phyloP scores from a whole-genome alignment of 176 grass and related monocot genomes.

The Zoysia japonica region DNA sequence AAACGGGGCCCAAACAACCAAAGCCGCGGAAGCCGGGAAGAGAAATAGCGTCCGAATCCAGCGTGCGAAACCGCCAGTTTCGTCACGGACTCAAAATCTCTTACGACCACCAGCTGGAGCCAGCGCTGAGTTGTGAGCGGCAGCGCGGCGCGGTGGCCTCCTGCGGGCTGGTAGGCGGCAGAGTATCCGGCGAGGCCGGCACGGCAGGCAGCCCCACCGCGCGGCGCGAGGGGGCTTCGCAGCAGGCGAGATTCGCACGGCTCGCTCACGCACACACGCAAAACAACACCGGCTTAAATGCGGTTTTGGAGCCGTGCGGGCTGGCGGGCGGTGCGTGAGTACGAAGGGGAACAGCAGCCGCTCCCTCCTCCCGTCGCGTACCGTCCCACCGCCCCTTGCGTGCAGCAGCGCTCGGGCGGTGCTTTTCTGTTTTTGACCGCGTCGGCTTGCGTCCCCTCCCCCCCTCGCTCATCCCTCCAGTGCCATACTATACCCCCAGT shows the following conservation, averaged over 20 bases:
- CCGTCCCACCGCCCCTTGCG: neutral
- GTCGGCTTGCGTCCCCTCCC: constrained; percentile 3
- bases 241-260: constrained; percentile 37
- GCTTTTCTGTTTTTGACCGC: constrained; percentile 62
- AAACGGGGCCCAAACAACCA: neutral
- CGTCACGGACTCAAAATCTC: neutral
- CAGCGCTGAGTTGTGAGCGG: neutral
- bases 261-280: constrained; percentile 39
- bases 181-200: neutral
- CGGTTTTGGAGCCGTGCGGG: constrained; percentile 53
- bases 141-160: neutral
- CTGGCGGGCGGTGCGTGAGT: neutral
- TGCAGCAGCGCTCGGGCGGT: neutral
- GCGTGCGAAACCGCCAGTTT: neutral
- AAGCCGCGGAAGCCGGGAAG: neutral
- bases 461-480: neutral
- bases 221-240: neutral
- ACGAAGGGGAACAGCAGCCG: constrained; percentile 31
- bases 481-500: constrained; percentile 23
- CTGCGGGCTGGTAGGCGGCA: too few relatives aligned
- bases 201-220: neutral
- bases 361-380: neutral
- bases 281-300: constrained; percentile 52
- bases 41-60: neutral
- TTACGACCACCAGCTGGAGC: too few relatives aligned